phyloP scores from a whole-genome alignment of 1,284 basidiomycete species.

The Porodaedalea pini region DNA sequence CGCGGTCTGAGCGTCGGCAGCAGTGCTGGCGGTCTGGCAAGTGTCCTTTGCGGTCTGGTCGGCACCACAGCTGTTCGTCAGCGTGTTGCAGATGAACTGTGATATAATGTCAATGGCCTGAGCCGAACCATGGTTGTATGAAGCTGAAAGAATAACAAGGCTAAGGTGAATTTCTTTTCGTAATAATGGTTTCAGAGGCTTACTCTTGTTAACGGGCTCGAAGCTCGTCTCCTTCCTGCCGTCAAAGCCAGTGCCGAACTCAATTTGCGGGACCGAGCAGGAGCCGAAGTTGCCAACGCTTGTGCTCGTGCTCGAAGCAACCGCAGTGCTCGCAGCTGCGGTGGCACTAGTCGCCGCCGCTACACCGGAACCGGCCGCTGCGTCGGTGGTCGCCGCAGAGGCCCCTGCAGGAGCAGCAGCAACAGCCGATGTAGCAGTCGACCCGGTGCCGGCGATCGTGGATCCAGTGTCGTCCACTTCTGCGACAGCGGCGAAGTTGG shows the following conservation, averaged over 20 bases:
- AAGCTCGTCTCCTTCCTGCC: constrained; percentile 55
- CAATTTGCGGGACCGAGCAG: constrained; percentile 55
- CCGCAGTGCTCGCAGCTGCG: constrained; percentile 1
- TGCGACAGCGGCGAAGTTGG: constrained; percentile 38
- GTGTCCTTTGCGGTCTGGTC: constrained; percentile 48
- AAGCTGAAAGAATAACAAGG: constrained; percentile 35
- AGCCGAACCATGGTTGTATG: constrained; percentile 51
- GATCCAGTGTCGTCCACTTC: constrained; percentile 39
- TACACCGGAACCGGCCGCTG: constrained; percentile 18
- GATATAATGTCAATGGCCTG: constrained; percentile 52
- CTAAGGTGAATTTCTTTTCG: constrained; percentile 17
- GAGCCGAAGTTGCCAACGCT: constrained; percentile 47
- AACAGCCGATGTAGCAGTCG: constrained; percentile 1
- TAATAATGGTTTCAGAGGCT: constrained; percentile 21
- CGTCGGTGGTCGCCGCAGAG: constrained; percentile 19
- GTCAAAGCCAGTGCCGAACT: constrained; percentile 59
- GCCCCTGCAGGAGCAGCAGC: constrained; percentile 22
- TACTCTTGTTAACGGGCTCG: constrained; percentile 43
- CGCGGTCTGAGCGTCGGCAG: constrained; percentile 38
- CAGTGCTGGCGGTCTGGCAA: constrained; percentile 41
- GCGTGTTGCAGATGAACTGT: constrained; percentile 51
- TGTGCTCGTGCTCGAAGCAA: constrained; percentile 23
- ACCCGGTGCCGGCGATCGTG: constrained; percentile 28
- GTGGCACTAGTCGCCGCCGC: constrained; percentile 24
- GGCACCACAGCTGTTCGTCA: constrained; percentile 49